These are phyloP conservation scores for Phytopythium aichiense DNA, from an alignment of 352 stramenopile genomes.

Conservation along the genomic window DNA sequence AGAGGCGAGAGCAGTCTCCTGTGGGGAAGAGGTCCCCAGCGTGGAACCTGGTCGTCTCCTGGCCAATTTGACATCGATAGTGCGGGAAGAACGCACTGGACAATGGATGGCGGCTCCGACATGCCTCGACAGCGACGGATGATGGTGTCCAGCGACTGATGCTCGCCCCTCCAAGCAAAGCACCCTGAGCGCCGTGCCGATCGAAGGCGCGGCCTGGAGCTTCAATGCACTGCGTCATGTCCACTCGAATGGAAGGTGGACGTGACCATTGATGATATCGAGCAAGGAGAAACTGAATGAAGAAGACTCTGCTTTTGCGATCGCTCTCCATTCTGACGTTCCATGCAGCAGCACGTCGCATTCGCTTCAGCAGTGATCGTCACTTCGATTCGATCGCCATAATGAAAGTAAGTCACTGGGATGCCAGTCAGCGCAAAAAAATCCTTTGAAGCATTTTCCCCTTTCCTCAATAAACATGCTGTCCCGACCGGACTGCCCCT, in stretches of 20 bases:
- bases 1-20: conserved; percentile 4
- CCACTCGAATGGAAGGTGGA: conserved; percentile 2
- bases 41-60: not conserved
- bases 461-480: no score
- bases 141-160: not conserved
- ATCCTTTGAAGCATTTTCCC: no score
- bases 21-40: not conserved
- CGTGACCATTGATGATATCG: no score
- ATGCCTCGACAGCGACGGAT: not conserved
- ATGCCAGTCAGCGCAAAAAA: no score
- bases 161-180: not conserved
- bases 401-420: no score
- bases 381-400: no score
- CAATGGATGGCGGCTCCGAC: not conserved
- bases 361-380: no score
- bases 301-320: no score
- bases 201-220: not conserved
- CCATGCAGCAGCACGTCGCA: no score
- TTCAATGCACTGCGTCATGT: not conserved
- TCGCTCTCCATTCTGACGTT: no score
- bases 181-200: not conserved
- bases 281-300: no score
- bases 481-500: no score
- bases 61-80: not conserved
- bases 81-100: not conserved